A percentile compares a stretch with the other conserved stretches of the same genome.
phyloP scores from a whole-genome alignment of 257 asterid genomes.

The Knoxia roxburghii region DNA sequence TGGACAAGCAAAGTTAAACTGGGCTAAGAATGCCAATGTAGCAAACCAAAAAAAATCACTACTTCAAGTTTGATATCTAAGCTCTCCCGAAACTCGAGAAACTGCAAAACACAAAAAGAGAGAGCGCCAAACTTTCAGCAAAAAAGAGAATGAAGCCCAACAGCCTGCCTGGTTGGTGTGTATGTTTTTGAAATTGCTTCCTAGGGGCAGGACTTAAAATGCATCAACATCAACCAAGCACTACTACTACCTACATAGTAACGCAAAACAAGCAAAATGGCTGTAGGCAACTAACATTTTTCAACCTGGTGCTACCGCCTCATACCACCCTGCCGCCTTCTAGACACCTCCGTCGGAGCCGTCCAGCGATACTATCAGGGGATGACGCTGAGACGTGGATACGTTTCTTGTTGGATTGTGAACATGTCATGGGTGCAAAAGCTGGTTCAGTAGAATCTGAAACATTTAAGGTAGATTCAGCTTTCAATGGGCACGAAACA shows the following conservation, averaged over 20 bases:
- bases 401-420: constrained; percentile 37
- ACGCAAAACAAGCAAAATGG: too few species aligned
- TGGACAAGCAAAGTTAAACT: too few species aligned
- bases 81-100: not conserved
- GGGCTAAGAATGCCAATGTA: too few species aligned
- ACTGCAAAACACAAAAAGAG: too few species aligned
- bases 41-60: too few species aligned
- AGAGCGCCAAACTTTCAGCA: not conserved
- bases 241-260: not conserved
- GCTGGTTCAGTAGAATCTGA: not conserved
- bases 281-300: not conserved
- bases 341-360: constrained; percentile 52
- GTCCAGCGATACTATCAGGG: constrained; percentile 52
- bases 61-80: not conserved
- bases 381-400: constrained; percentile 20
- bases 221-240: too few species aligned
- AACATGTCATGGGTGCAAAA: constrained; percentile 22
- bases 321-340: not conserved
- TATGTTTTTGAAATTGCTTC: not conserved
- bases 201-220: too few species aligned
- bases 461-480: not conserved
- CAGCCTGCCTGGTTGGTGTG: not conserved
- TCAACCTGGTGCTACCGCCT: not conserved
- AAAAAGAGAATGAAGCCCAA: not conserved
- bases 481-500: constrained; percentile 1